Percentiles rank a stretch among this genome's conserved stretches.
These are phyloP conservation scores for Exophiala calicioides DNA, from an alignment of 2,329 filamentous ascomycete species.

Conservation along the genomic window DNA sequence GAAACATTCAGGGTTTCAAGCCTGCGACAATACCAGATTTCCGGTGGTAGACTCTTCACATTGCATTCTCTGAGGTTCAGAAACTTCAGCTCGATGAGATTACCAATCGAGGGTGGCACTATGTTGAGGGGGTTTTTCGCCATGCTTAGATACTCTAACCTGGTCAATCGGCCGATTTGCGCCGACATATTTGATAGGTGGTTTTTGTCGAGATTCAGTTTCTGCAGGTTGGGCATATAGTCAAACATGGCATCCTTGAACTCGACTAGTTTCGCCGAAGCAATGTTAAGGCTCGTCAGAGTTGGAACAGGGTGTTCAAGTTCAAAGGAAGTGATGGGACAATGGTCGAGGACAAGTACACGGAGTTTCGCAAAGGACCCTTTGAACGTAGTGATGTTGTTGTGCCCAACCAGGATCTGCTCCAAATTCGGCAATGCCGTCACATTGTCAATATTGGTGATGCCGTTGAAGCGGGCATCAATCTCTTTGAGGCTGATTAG, in stretches of 20 bases:
- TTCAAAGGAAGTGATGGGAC: constrained; percentile 92
- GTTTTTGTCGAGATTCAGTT: constrained; percentile 88
- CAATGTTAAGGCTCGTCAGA: constrained; percentile 82
- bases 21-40: constrained; percentile 93
- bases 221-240: constrained; percentile 82
- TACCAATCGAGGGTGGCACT: constrained; percentile 84
- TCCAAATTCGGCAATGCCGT: constrained; percentile 83
- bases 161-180: constrained; percentile 79
- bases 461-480: constrained; percentile 89
- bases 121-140: constrained; percentile 86
- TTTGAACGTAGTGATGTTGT: constrained; percentile 84
- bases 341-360: constrained; percentile 86
- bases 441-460: constrained; percentile 85
- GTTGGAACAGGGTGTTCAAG: constrained; percentile 75
- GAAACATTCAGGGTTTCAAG: constrained; percentile 92
- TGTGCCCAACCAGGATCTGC: constrained; percentile 87
- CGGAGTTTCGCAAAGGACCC: constrained; percentile 84
- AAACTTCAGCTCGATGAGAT: constrained; percentile 77
- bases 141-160: constrained; percentile 88
- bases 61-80: constrained; percentile 94
- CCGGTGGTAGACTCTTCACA: constrained; percentile 79
- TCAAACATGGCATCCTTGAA: constrained; percentile 84
- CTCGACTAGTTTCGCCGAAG: constrained; percentile 85
- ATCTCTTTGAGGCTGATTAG: constrained; percentile 80
- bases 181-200: constrained; percentile 88